phyloP scores from a whole-genome alignment of 345 rosid genomes.

The Boechera stricta region DNA sequence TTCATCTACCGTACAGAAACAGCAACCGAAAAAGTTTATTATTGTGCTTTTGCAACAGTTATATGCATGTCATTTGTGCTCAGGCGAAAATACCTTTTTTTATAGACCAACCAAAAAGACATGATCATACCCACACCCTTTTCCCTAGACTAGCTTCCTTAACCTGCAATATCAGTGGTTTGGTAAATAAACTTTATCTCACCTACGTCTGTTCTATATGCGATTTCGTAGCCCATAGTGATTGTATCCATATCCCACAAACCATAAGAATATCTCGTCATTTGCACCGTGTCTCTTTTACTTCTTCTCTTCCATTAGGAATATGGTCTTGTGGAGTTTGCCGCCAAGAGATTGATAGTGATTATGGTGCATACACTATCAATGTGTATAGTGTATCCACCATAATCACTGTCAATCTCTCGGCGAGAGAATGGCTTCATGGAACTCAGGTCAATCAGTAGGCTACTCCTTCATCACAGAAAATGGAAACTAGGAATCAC shows the following conservation, averaged over 20 bases:
- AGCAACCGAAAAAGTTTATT: background rate
- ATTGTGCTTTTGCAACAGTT: background rate
- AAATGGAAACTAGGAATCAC: too few relatives aligned
- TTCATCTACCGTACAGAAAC: background rate
- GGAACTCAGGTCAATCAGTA: too few relatives aligned
- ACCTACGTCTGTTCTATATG: slow-evolving; percentile 7
- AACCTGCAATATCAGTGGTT: slow-evolving; percentile 9
- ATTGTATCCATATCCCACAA: slow-evolving; percentile 5
- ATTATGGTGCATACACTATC: slow-evolving; percentile 22
- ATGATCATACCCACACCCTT: slow-evolving; percentile 4
- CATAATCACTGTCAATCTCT: too few relatives aligned
- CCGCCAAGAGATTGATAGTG: background rate
- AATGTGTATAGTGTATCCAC: too few relatives aligned
- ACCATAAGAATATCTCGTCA: slow-evolving; percentile 24
- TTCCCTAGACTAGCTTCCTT: slow-evolving; percentile 21
- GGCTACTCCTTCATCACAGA: too few relatives aligned
- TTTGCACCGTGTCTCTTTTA: background rate
- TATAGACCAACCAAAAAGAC: slow-evolving; percentile 18
- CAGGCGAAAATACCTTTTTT: background rate
- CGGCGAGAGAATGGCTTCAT: too few relatives aligned
- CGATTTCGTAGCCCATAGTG: background rate
- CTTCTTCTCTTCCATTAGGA: background rate
- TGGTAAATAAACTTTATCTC: background rate
- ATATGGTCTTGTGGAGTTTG: slow-evolving; percentile 27
- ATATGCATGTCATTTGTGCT: slow-evolving; percentile 6